Evolutionary conservation across 1,284 basidiomycete genomes (phyloP).

Genomic region (Fomes fomentarius): DNA sequence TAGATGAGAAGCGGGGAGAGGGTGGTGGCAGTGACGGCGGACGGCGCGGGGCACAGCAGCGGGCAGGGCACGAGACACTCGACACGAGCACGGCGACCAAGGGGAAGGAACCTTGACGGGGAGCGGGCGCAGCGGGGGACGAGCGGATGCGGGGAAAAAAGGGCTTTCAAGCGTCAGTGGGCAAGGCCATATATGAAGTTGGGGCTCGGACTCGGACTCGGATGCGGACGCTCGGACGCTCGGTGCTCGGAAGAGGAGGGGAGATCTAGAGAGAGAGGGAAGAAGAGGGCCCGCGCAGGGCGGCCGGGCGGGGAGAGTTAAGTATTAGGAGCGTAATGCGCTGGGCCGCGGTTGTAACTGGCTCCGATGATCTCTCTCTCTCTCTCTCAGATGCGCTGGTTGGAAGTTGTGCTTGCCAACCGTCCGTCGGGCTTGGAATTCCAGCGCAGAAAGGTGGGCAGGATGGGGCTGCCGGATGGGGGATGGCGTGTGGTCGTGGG

Average conservation of each 20-base stretch:
- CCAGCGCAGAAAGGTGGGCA: conserved; percentile 21
- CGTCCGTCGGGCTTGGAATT: conserved; percentile 21
- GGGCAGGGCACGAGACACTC: no score
- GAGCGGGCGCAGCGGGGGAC: not conserved
- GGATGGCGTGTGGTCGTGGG: conserved; percentile 1
- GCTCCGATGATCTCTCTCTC: conserved; percentile 23
- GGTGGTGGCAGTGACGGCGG: no score
- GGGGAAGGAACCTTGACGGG: no score
- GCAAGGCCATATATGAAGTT: conserved; percentile 20
- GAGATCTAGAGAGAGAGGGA: no score
- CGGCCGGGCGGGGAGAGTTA: conserved; percentile 9
- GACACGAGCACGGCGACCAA: no score
- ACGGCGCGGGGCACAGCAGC: no score
- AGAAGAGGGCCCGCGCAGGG: conserved; percentile 12
- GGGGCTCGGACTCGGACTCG: conserved; percentile 20
- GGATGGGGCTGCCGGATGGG: conserved; percentile 21
- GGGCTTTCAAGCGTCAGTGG: conserved; percentile 11
- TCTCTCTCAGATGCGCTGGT: no score
- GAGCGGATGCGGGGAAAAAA: conserved; percentile 9
- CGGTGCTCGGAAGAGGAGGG: not conserved
- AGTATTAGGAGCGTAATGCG: no score
- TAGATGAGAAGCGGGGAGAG: no score
- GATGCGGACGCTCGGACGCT: not conserved
- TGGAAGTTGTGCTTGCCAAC: no score
- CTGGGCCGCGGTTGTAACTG: conserved; percentile 19